These are phyloP conservation scores for Gautieria morchelliformis DNA, from an alignment of 768 basidiomycete species.

Conservation along the genomic window DNA sequence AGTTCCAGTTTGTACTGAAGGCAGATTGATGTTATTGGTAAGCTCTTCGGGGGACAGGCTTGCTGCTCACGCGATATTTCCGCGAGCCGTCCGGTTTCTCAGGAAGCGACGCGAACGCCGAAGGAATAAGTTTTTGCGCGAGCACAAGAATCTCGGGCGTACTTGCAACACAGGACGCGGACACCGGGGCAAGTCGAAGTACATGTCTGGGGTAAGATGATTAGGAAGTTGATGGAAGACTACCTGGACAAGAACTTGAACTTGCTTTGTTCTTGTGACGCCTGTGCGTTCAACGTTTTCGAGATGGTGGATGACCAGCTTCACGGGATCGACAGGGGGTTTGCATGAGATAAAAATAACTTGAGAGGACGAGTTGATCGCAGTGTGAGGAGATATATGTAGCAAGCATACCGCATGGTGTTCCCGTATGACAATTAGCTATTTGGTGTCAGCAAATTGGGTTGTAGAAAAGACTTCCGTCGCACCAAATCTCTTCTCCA, in stretches of 20 bases:
- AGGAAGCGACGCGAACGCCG: constrained; percentile 32
- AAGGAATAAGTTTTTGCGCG: constrained; percentile 42
- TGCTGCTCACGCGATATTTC: constrained; percentile 33
- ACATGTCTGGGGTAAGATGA: constrained; percentile 38
- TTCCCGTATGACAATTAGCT: constrained; percentile 76
- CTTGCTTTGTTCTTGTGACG: constrained; percentile 54
- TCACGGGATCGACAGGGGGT: constrained; percentile 67
- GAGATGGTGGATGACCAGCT: constrained; percentile 55
- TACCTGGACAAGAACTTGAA: constrained; percentile 8
- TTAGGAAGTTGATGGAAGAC: neutral
- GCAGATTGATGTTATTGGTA: neutral
- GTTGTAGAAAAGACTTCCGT: neutral
- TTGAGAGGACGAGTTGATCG: constrained; percentile 17
- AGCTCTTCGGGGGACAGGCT: constrained; percentile 20
- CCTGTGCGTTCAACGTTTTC: constrained; percentile 54
- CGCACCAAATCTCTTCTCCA: constrained; percentile 58
- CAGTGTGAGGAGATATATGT: constrained; percentile 1
- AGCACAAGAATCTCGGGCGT: constrained; percentile 57
- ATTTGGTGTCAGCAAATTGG: neutral
- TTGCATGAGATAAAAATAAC: constrained; percentile 77
- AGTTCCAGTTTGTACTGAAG: constrained; percentile 75
- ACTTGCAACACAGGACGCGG: constrained; percentile 58
- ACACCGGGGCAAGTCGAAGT: constrained; percentile 64
- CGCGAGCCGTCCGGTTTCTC: constrained; percentile 25
- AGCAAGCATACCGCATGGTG: constrained; percentile 53